phyloP scores from a whole-genome alignment of 768 basidiomycete species.

The Lactarius quietus region DNA sequence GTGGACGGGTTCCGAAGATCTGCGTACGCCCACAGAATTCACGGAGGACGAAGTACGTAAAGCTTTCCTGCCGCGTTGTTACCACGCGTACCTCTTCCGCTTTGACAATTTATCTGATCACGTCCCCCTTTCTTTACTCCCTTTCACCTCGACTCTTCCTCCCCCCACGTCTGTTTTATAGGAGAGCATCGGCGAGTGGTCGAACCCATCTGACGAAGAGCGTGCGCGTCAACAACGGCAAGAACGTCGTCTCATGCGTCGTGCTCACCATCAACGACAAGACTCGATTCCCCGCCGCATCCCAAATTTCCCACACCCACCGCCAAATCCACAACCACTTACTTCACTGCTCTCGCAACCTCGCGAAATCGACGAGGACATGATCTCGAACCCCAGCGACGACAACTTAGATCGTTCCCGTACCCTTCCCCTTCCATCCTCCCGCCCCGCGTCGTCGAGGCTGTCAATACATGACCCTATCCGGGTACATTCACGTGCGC shows the following conservation, averaged over 20 bases:
- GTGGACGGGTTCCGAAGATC: conserved; percentile 83
- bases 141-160: conserved; percentile 9
- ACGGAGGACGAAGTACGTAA: conserved; percentile 68
- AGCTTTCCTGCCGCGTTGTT: conserved; percentile 18
- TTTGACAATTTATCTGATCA: conserved; percentile 12
- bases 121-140: conserved; percentile 7
- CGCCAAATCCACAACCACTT: conserved; percentile 44
- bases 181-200: conserved; percentile 85
- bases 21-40: conserved; percentile 43
- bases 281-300: conserved; percentile 63
- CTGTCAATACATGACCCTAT: conserved; percentile 60
- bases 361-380: conserved; percentile 51
- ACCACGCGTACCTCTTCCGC: conserved; percentile 14
- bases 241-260: conserved; percentile 57
- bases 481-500: conserved; percentile 55
- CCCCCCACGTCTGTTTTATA: conserved; percentile 19
- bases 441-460: conserved; percentile 48
- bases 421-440: conserved; percentile 7
- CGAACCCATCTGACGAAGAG: conserved; percentile 89
- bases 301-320: conserved; percentile 79
- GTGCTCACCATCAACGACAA: conserved; percentile 41
- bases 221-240: conserved; percentile 65
- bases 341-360: conserved; percentile 32
- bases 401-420: conserved; percentile 42
- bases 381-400: conserved; percentile 86